These are phyloP conservation scores for Xylaria sp. DNA, from an alignment of 2,329 filamentous ascomycete genomes.

Conservation along the genomic window DNA sequence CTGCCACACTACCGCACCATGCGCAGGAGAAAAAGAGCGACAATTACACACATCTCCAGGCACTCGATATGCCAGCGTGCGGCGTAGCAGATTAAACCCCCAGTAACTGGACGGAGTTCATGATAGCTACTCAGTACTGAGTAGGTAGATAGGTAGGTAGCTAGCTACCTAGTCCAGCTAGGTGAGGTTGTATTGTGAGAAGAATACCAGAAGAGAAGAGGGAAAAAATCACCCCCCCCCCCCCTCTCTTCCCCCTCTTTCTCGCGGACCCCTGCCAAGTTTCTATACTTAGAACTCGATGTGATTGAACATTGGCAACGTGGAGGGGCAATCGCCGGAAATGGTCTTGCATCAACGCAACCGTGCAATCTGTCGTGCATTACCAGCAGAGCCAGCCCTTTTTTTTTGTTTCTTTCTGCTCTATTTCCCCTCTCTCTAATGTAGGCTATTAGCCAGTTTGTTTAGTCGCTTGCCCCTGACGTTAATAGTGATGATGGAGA, in stretches of 20 bases:
- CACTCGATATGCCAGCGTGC: conserved; percentile 24
- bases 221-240: conserved; percentile 11
- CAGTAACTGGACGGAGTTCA: conserved; percentile 10
- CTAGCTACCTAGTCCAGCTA: conserved; percentile 1
- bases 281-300: conserved; percentile 35
- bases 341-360: conserved; percentile 30
- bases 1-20: conserved; percentile 13
- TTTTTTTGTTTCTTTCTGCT: not conserved
- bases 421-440: not conserved
- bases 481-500: not conserved
- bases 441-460: not conserved
- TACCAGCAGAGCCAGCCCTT: conserved; percentile 19
- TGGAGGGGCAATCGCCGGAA: conserved; percentile 23
- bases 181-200: conserved; percentile 24
- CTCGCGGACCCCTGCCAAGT: conserved; percentile 22
- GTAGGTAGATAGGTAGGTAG: too few relatives aligned
- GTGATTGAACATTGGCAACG: conserved; percentile 22
- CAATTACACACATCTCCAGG: conserved; percentile 7
- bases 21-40: conserved; percentile 9
- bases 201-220: conserved; percentile 14
- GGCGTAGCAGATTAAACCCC: conserved; percentile 33
- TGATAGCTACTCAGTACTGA: too few relatives aligned
- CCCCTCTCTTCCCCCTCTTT: not conserved
- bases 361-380: conserved; percentile 33
- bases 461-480: conserved; percentile 17